Percentiles rank a stretch among this genome's conserved stretches.
phyloP scores from a whole-genome alignment of 306 rosid species.

The Clitoria ternatea region DNA sequence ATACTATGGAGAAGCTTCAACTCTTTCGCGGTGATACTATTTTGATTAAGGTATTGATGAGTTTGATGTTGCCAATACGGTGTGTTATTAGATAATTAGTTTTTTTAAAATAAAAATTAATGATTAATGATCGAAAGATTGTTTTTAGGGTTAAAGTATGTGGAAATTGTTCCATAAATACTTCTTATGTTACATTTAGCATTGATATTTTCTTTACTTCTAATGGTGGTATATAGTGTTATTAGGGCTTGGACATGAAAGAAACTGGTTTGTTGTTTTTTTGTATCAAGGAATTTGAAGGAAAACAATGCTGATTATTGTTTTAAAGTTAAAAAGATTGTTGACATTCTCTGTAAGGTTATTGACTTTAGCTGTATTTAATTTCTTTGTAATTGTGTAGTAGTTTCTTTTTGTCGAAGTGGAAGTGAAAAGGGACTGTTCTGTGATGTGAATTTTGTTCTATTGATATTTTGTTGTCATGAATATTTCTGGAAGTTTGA shows the following conservation, averaged over 20 bases:
- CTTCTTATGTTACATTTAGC: background rate
- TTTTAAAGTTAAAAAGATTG: background rate
- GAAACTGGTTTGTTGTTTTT: background rate
- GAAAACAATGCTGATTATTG: background rate
- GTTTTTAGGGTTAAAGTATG: slow-evolving; percentile 16
- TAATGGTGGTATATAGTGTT: background rate
- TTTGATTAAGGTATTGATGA: slow-evolving; percentile 60
- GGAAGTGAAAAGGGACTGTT: background rate
- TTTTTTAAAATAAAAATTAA: slow-evolving; percentile 1
- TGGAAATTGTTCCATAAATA: background rate
- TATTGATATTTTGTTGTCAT: background rate
- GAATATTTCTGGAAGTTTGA: background rate
- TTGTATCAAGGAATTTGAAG: background rate
- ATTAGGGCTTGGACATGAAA: background rate
- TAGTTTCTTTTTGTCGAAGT: background rate
- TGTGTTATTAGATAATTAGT: background rate
- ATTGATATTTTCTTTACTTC: background rate
- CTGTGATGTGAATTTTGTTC: background rate
- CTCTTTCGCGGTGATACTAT: slow-evolving; percentile 92
- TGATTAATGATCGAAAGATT: background rate
- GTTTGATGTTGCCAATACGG: background rate
- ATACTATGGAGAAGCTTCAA: slow-evolving; percentile 88
- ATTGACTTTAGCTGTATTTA: background rate
- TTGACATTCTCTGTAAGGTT: background rate
- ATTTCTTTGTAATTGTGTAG: background rate